These are phyloP conservation scores for Pythium coloratum DNA, from an alignment of 352 stramenopile species.

Conservation along the genomic window DNA sequence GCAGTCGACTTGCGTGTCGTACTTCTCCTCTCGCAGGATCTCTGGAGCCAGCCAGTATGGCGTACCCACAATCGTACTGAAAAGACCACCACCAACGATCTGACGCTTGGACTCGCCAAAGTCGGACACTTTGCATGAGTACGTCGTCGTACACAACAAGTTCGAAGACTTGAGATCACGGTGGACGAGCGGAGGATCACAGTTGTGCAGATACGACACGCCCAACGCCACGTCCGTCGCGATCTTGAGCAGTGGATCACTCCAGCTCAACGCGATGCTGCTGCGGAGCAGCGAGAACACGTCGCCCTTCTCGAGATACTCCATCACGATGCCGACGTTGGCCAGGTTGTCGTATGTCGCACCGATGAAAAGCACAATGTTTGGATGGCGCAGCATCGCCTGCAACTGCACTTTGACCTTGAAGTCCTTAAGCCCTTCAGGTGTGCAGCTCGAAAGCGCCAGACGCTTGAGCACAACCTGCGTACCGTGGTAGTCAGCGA, in stretches of 20 bases:
- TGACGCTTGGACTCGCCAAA: slow-evolving; percentile 79
- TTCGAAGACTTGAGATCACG: slow-evolving; percentile 85
- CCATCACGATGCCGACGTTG: slow-evolving; percentile 75
- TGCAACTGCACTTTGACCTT: slow-evolving; percentile 79
- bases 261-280: slow-evolving; percentile 68
- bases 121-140: slow-evolving; percentile 81
- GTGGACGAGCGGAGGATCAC: slow-evolving; percentile 74
- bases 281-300: slow-evolving; percentile 63
- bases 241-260: slow-evolving; percentile 78
- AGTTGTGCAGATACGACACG: slow-evolving; percentile 81
- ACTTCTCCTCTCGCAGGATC: slow-evolving; percentile 79
- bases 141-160: slow-evolving; percentile 68
- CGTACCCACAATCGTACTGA: slow-evolving; percentile 80
- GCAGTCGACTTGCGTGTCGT: slow-evolving; percentile 82
- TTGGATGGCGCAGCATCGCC: slow-evolving; percentile 76
- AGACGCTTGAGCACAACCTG: slow-evolving; percentile 79
- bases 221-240: slow-evolving; percentile 81
- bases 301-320: slow-evolving; percentile 77
- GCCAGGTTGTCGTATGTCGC: slow-evolving; percentile 82
- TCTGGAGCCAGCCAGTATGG: slow-evolving; percentile 87
- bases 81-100: slow-evolving; percentile 39
- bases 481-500: slow-evolving; percentile 77
- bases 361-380: slow-evolving; percentile 87
- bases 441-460: slow-evolving; percentile 54
- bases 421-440: slow-evolving; percentile 67